These are phyloP conservation scores for Pholiota microspora DNA, from an alignment of 768 basidiomycete species.

Conservation along the genomic window DNA sequence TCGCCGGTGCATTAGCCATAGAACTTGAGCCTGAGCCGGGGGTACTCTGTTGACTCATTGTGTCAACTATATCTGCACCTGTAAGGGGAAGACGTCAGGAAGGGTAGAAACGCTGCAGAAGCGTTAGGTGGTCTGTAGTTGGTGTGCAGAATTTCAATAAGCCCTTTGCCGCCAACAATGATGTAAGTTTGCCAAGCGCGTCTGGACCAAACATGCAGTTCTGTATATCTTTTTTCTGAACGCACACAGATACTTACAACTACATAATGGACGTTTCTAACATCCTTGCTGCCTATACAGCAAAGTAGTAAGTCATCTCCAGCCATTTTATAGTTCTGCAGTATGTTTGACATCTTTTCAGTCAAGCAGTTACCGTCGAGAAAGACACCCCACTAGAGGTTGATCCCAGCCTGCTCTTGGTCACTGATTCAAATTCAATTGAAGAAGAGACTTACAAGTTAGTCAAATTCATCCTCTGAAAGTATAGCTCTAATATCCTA, in stretches of 20 bases:
- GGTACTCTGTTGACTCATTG: slow-evolving; percentile 13
- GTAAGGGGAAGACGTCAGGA: background rate
- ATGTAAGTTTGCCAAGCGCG: slow-evolving; percentile 16
- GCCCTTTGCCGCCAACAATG: no score
- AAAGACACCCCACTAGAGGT: slow-evolving; percentile 79
- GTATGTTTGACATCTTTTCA: slow-evolving; percentile 24
- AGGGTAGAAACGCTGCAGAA: background rate
- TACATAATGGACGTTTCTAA: slow-evolving; percentile 75
- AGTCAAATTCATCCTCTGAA: slow-evolving; percentile 20
- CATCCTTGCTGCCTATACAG: slow-evolving; percentile 71
- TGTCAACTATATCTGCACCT: background rate
- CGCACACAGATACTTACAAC: background rate
- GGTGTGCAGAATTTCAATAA: no score
- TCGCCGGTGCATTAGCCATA: slow-evolving; percentile 15
- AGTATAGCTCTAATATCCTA: background rate
- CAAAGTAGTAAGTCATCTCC: slow-evolving; percentile 57
- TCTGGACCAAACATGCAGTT: slow-evolving; percentile 21
- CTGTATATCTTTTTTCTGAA: slow-evolving; percentile 13
- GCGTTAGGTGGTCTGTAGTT: no score
- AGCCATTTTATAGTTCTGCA: background rate
- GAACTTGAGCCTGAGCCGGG: slow-evolving; percentile 18
- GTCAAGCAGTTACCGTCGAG: slow-evolving; percentile 67
- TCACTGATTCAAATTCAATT: slow-evolving; percentile 85
- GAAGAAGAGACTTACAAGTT: slow-evolving; percentile 85
- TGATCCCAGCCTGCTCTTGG: slow-evolving; percentile 81